These are phyloP conservation scores for Mycena latifolia DNA, from an alignment of 768 basidiomycete genomes.

Conservation along the genomic window DNA sequence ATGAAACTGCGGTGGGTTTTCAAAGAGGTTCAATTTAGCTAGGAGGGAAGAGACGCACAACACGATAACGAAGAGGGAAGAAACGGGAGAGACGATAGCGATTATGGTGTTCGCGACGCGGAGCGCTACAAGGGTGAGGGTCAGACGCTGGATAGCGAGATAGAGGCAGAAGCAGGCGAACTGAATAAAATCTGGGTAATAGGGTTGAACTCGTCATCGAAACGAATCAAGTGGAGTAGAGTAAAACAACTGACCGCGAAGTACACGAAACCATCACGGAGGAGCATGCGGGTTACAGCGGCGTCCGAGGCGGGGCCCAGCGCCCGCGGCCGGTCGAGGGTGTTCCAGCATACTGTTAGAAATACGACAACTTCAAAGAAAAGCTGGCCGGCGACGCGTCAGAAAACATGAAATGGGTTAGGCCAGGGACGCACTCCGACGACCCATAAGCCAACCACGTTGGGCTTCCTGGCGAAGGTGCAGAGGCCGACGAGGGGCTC, in stretches of 20 bases:
- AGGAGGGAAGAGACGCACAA: no score
- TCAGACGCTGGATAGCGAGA: no score
- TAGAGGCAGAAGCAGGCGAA: no score
- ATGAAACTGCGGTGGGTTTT: no score
- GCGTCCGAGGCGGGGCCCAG: neutral
- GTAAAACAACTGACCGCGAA: conserved; percentile 13
- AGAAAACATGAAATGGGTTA: neutral
- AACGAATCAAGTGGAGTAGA: no score
- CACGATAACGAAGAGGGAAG: no score
- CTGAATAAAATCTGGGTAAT: no score
- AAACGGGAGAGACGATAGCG: no score
- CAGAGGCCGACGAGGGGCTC: conserved; percentile 37
- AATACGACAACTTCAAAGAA: conserved; percentile 47
- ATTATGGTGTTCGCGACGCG: no score
- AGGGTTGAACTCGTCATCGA: no score
- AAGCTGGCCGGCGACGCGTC: conserved; percentile 17
- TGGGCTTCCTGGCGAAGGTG: conserved; percentile 35
- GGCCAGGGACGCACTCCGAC: conserved; percentile 34
- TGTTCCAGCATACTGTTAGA: conserved; percentile 43
- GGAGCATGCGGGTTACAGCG: neutral
- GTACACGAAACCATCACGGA: conserved; percentile 6
- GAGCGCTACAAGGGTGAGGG: no score
- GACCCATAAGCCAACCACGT: conserved; percentile 41
- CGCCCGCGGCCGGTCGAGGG: conserved; percentile 40
- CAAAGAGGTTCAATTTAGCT: no score